These are phyloP conservation scores for Laguncularia racemosa DNA, from an alignment of 345 rosid species.

Conservation along the genomic window DNA sequence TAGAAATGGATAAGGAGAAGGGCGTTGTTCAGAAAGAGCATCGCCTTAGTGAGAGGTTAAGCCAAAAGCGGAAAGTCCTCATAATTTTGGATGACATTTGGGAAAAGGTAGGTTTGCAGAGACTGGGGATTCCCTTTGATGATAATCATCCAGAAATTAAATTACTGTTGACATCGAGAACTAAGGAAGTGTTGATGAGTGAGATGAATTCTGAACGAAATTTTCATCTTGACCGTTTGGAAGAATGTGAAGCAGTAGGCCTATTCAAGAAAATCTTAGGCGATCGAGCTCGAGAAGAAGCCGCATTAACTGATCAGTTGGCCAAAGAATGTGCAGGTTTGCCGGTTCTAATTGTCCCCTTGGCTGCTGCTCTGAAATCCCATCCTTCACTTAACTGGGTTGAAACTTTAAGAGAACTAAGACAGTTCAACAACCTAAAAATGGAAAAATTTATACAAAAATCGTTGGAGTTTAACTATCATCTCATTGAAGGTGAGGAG, in stretches of 20 bases:
- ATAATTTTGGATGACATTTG: no score
- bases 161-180: no score
- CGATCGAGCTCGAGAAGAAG: not conserved
- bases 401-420: not conserved
- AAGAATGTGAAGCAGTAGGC: conserved; percentile 12
- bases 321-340: conserved; percentile 16
- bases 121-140: no score
- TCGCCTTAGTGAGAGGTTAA: no score
- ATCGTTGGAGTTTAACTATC: not conserved
- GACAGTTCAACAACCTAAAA: not conserved
- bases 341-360: conserved; percentile 13
- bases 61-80: no score
- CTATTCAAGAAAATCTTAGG: conserved; percentile 18
- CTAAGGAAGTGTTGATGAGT: no score
- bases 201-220: no score
- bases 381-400: not conserved
- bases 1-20: no score
- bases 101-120: no score
- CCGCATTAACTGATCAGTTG: not conserved
- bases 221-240: conserved; percentile 6
- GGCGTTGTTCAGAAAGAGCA: no score
- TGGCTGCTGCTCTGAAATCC: not conserved
- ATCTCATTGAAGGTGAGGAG: no score
- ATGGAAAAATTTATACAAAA: not conserved
- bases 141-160: no score